Conservation (phyloP, 768 basidiomycete species). For the Boletus vinaceobasis region DNA sequence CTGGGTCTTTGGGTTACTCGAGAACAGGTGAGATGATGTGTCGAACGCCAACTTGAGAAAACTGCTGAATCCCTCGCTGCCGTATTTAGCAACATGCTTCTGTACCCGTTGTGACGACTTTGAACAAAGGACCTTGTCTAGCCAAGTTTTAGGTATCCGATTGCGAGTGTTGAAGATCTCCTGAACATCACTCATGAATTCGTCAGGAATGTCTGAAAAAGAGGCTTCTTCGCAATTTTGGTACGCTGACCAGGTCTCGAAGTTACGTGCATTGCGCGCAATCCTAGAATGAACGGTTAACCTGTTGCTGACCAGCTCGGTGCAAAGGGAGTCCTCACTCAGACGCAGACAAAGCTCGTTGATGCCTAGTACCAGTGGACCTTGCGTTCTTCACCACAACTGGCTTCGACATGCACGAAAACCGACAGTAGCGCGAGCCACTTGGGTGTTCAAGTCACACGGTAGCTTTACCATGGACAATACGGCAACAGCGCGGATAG, state of each 20-base stretch:
- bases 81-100: conserved; percentile 3
- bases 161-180: conserved; percentile 38
- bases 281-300: conserved; percentile 35
- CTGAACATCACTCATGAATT: conserved; percentile 34
- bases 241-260: conserved; percentile 50
- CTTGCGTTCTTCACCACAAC: conserved; percentile 8
- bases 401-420: conserved; percentile 20
- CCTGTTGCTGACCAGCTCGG: neutral
- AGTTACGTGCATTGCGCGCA: conserved; percentile 44
- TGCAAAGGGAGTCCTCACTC: conserved; percentile 33
- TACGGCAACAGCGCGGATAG: conserved; percentile 5
- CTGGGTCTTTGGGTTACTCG: conserved; percentile 17
- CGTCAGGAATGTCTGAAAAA: conserved; percentile 42
- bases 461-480: neutral
- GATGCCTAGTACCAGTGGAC: conserved; percentile 15
- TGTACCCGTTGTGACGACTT: neutral
- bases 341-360: conserved; percentile 44
- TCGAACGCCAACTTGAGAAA: conserved; percentile 34
- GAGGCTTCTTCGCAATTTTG: conserved; percentile 51
- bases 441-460: conserved; percentile 3
- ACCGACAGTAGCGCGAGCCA: conserved; percentile 1
- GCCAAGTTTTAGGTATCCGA: conserved; percentile 41
- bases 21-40: conserved; percentile 40
- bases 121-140: conserved; percentile 34
- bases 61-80: conserved; percentile 12